Percentiles rank a stretch among this genome's conserved stretches.
phyloP scores from a whole-genome alignment of 2,329 filamentous ascomycete species.

The Aplosporella prunicola region DNA sequence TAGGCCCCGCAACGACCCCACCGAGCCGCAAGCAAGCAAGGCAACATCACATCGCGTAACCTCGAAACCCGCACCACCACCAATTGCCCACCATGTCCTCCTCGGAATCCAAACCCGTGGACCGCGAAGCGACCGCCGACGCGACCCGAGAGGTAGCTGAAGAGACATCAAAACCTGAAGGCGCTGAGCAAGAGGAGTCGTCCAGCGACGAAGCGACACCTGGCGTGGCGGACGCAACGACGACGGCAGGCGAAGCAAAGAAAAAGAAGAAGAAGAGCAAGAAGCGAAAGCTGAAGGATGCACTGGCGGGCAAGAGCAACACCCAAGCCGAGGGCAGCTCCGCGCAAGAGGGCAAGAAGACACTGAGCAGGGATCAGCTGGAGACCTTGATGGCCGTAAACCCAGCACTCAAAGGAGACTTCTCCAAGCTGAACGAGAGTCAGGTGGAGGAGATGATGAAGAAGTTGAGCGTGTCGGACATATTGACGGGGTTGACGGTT shows the following conservation, averaged over 20 bases:
- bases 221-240: conserved; percentile 12
- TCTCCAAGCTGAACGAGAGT: conserved; percentile 20
- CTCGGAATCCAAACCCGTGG: conserved; percentile 51
- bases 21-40: no score
- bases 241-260: conserved; percentile 14
- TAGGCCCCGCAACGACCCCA: no score
- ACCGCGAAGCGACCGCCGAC: conserved; percentile 42
- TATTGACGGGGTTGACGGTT: conserved; percentile 65
- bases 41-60: conserved; percentile 1
- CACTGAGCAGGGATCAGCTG: conserved; percentile 28
- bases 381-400: conserved; percentile 28
- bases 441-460: conserved; percentile 42
- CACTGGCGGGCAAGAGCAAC: conserved; percentile 27
- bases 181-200: conserved; percentile 22
- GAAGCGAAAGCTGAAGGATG: conserved; percentile 50
- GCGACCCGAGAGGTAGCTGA: conserved; percentile 22
- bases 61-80: background rate
- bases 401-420: conserved; percentile 29
- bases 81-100: conserved; percentile 5
- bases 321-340: conserved; percentile 11
- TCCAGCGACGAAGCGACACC: conserved; percentile 30
- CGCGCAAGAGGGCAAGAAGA: conserved; percentile 13
- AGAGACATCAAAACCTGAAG: conserved; percentile 19
- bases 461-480: conserved; percentile 58
- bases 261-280: conserved; percentile 61